Evolutionary conservation across 306 rosid genomes (phyloP), one percentile per base, ranked within the genome.

Genomic region (Medicago arabica): DNA sequence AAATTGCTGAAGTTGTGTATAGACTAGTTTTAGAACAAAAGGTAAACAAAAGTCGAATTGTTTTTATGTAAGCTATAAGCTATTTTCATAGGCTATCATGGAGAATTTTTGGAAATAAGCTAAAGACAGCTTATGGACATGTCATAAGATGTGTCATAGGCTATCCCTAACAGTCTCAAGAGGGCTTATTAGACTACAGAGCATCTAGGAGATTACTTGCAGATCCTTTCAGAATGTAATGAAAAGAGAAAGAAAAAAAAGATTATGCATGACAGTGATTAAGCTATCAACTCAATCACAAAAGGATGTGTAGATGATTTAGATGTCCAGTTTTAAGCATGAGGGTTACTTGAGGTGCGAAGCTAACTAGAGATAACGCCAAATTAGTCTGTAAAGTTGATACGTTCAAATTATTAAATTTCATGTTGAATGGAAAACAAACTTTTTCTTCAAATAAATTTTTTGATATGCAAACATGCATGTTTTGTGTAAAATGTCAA

Each of bases 381-480:
- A 58, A 58, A 58, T 11, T 23, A 11, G 8, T 4, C 64, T 2
- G 25, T 23, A 47, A 15, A 69, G 40, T 11, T 58, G 18, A 36
- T 46, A 13, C 15, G 19, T 19, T 36, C 55, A 63, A 46, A 36
- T 23, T 38, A 62, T 40, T 59, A 40, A 71, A 69, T 41, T 28
- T 44, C 67, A 40, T 3, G 72, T 21, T 71, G 46, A 78, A 51
- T 11, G 54, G 55, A 38, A 49, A 13, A 23, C n/a, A 47, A 62
- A 17, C 7, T 1, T 16, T 61, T 60, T 62, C 72, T 39, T 62
- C 2, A 63, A 40, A 71, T 40, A 19, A 58, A 4, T 9, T 1
- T 41, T 15, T 44, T 9, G 4, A 72, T 2, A 23, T 54, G 43
- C 49, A 16, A 68, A 47, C 36, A 28, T 74, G 57, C 68, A 72